Evolutionary conservation across 306 rosid genomes (phyloP).

Genomic region (Vachellia pachyceras): DNA sequence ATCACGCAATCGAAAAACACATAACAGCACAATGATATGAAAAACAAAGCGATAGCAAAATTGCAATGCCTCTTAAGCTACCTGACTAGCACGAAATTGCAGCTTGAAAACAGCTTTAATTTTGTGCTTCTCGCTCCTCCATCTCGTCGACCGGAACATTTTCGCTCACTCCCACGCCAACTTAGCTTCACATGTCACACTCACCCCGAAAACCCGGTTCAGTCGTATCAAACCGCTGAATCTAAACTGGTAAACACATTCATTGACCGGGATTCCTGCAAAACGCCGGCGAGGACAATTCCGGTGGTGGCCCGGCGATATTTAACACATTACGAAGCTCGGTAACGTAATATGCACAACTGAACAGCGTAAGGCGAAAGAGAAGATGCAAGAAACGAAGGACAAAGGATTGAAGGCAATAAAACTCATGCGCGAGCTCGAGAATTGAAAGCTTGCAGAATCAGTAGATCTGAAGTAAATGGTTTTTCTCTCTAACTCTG

Average conservation of each 20-base stretch:
- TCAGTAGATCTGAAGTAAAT: conserved; percentile 44
- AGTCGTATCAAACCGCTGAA: conserved; percentile 30
- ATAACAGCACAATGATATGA: neutral
- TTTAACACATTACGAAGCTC: neutral
- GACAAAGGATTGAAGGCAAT: conserved; percentile 29
- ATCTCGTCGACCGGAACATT: conserved; percentile 84
- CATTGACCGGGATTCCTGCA: conserved; percentile 38
- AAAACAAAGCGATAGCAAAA: neutral
- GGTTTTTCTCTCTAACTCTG: neutral
- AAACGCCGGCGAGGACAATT: conserved; percentile 37
- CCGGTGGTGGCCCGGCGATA: conserved; percentile 27
- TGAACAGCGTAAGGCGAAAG: neutral
- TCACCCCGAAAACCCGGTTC: conserved; percentile 29
- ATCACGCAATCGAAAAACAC: neutral
- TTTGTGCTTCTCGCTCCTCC: conserved; percentile 89
- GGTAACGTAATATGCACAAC: neutral
- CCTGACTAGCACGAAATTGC: conserved; percentile 90
- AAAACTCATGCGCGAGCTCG: neutral
- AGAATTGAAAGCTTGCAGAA: conserved; percentile 19
- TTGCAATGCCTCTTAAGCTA: conserved; percentile 27
- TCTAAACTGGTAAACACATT: conserved; percentile 22
- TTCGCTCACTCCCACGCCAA: conserved; percentile 35
- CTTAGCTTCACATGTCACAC: conserved; percentile 18
- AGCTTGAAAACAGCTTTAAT: conserved; percentile 84
- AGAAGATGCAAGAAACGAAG: neutral